Base-by-base conservation (phyloP, 352 stramenopile genomes). In the Phytopythium mirpurense region DNA sequence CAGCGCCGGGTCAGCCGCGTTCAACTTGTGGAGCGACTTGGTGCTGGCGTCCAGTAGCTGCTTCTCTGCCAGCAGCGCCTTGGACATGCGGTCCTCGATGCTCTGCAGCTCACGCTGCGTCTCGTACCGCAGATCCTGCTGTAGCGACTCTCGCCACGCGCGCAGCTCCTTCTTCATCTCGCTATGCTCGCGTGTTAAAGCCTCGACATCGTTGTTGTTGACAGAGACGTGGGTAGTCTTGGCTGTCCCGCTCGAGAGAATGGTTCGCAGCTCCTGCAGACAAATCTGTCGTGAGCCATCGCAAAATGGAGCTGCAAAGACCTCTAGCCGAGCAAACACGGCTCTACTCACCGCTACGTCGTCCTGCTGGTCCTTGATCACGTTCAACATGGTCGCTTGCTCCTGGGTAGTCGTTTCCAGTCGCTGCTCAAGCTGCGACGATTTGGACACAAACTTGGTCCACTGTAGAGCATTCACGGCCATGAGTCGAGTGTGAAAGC, bases 11-110 rank as follows among this genome's bases (percentile, higher is more conserved):
- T 88, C 70, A 2, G 76, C 79, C 18, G 63, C 65, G 66, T 88
- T 67, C 35, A 83, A 63, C 6, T 67, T 63, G 53, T 68, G 65
- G 0, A 88, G 64, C 32, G 70, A 65, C 51, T 83, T 62, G 26
- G 74, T 68, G 51, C 74, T 86, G 10, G 79, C 74, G 16, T 69
- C 61, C 5, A 88, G 62, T 0, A 70, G 38, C n/a, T 72, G 50
- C 46, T 90, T 88, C 51, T 90, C 74, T 14, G 77, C 66, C 29
- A 78, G 57, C n/a, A 90, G 43, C 32, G 75, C 66, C 27, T 63
- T 84, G 19, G 69, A 72, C 65, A 90, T 70, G 18, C 77, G 76
- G 12, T 74, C 67, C 41, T 90, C 76, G 35, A 87, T 74, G 34
- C 64, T 68, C 23, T 74, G 64, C 9, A 90, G 60, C 57, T 86